Conservation (phyloP, 768 basidiomycete genomes). For the Suillus clintonianus region DNA sequence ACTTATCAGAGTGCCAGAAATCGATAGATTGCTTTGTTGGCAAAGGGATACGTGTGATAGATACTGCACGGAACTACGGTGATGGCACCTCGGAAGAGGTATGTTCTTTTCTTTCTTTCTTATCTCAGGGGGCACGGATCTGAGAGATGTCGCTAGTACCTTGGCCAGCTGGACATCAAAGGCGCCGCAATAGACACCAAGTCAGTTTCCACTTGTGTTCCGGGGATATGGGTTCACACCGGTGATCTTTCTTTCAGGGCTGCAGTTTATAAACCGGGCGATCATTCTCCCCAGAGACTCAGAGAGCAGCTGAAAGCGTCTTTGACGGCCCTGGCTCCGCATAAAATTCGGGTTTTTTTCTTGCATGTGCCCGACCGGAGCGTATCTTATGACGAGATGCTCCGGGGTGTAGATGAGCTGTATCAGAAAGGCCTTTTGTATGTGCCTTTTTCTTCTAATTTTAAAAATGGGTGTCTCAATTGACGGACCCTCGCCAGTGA, state of each 20-base stretch:
- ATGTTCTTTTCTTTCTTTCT: neutral
- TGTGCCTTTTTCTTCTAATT: neutral
- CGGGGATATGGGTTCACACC: neutral
- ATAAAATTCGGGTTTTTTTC: constrained; percentile 41
- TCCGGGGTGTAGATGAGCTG: constrained; percentile 27
- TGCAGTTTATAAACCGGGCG: constrained; percentile 3
- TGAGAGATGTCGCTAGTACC: constrained; percentile 19
- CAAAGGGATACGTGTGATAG: constrained; percentile 1
- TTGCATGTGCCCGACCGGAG: constrained; percentile 23
- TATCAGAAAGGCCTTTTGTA: constrained; percentile 22
- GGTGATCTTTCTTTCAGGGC: neutral
- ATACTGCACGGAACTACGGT: neutral
- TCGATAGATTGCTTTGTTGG: constrained; percentile 4
- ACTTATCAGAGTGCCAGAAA: constrained; percentile 8
- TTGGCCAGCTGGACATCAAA: constrained; percentile 31
- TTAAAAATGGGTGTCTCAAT: neutral
- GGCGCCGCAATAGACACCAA: constrained; percentile 40
- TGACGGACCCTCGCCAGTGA: constrained; percentile 3
- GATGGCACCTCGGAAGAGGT: constrained; percentile 4
- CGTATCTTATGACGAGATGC: constrained; percentile 17
- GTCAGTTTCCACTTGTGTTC: constrained; percentile 32
- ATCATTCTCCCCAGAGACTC: constrained; percentile 24
- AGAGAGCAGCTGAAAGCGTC: constrained; percentile 29
- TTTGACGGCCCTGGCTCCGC: constrained; percentile 34
- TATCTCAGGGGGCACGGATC: neutral